Base-by-base conservation (phyloP, 208 protist genomes). In the Wallacemonas rigidus region DNA sequence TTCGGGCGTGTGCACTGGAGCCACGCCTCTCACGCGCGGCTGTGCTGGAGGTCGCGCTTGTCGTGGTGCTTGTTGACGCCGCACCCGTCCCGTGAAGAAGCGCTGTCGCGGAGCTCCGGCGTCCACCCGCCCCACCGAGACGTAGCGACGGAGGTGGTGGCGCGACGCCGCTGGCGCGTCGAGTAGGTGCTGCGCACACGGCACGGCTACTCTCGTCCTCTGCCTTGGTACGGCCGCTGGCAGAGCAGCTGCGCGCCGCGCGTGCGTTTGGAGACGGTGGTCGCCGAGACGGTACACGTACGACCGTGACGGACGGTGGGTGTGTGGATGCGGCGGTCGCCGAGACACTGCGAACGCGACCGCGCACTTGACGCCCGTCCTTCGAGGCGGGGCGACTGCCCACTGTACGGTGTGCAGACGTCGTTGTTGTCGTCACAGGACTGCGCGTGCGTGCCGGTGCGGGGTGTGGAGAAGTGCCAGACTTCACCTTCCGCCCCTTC, bases 81-180 rank as follows among this genome's bases (percentile, higher is more conserved):
- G 26, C 26, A 26, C 26, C 45, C 45, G 45, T 50, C 45, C 8
- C 12, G 45, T 50, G 45, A 6, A 12, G 8, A 6, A 57, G 53
- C 8, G 9, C 53, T 38, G 6, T 7, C 53, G 9, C 1, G 0
- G 53, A 57, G 9, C 9, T 17, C 6, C 53, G 53, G 15, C 53
- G 53, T 57, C 9, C 53, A 62, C 56, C 56, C 6, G 35, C 56
- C 4, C 17, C 41, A 50, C 60, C 60, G 11, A 65, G 60, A 6
- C 43, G 38, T 41, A 65, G n/a, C 12, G 60, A 65, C 9, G 60
- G 60, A 4, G 60, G 60, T 48, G 60, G 60, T 0, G 60, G 60
- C 40, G 15, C 36, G 6, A 2, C 56, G 17, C 56, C 26, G 8
- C 56, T 40, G 6, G 8, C 56, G 56, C 6, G 17, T 6, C 56